Evolutionary conservation across 306 rosid genomes (phyloP).

Genomic region (Dicorynia guianensis): DNA sequence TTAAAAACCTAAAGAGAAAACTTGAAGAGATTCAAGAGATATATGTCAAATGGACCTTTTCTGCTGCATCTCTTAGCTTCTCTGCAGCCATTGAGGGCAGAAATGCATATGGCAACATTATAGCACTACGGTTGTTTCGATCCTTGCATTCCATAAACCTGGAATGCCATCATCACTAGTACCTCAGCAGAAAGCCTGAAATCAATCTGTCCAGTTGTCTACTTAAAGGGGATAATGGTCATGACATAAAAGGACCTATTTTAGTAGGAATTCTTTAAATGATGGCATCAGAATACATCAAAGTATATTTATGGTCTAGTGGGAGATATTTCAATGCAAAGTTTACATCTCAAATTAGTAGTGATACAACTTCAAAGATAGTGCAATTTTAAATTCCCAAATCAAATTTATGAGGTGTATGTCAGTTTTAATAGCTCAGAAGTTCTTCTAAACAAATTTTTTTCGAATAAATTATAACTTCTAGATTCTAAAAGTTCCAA

Average conservation of each 20-base stretch:
- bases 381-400: neutral
- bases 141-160: constrained; percentile 99
- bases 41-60: constrained; percentile 61
- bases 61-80: constrained; percentile 76
- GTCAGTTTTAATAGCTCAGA: neutral
- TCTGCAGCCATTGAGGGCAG: constrained; percentile 82
- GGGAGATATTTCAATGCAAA: neutral
- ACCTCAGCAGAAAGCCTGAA: constrained; percentile 20
- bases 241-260: neutral
- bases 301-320: neutral
- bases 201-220: neutral
- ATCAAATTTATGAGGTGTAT: constrained; percentile 1
- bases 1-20: constrained; percentile 3
- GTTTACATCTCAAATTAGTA: neutral
- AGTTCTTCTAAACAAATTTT: neutral
- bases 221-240: neutral
- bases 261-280: neutral
- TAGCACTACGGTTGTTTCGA: constrained; percentile 77
- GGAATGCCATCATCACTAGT: constrained; percentile 37
- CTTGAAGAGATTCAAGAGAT: constrained; percentile 4
- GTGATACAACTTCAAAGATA: neutral
- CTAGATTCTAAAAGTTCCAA: neutral
- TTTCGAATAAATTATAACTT: neutral
- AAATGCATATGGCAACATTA: constrained; percentile 80
- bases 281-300: neutral